Percentiles rank a stretch among this genome's conserved stretches.
Evolutionary conservation across 2,329 filamentous ascomycete genomes (phyloP).

Genomic region (Beauveria brongniartii): DNA sequence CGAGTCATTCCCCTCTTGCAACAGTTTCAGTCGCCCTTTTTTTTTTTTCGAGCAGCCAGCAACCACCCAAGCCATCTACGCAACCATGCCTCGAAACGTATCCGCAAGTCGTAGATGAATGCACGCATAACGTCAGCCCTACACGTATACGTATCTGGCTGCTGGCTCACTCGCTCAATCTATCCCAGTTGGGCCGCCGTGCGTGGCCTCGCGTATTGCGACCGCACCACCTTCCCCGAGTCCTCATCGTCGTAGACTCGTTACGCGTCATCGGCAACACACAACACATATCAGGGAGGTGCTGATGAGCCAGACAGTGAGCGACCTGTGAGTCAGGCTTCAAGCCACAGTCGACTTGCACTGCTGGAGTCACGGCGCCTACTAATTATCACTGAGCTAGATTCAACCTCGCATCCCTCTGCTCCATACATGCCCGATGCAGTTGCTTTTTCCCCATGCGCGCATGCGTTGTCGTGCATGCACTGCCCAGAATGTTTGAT

Average conservation of each 20-base stretch:
- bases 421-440: neutral
- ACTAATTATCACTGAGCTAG: neutral
- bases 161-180: neutral
- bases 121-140: neutral
- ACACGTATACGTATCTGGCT: neutral
- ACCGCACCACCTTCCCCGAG: no score
- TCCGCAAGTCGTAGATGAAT: neutral
- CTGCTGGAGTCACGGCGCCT: neutral
- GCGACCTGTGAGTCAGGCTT: neutral
- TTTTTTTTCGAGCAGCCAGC: no score
- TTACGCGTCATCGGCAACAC: no score
- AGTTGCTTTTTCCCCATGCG: neutral
- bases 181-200: neutral
- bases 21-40: no score
- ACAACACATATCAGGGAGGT: no score
- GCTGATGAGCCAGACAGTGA: no score
- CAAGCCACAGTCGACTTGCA: neutral
- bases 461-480: neutral
- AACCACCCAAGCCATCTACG: neutral
- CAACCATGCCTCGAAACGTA: conserved; percentile 1
- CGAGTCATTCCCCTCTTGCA: neutral
- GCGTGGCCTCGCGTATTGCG: no score
- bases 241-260: no score
- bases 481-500: no score
- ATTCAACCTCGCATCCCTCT: neutral